These are phyloP conservation scores for Ricinus communis DNA, from an alignment of 345 rosid genomes.

Conservation along the genomic window DNA sequence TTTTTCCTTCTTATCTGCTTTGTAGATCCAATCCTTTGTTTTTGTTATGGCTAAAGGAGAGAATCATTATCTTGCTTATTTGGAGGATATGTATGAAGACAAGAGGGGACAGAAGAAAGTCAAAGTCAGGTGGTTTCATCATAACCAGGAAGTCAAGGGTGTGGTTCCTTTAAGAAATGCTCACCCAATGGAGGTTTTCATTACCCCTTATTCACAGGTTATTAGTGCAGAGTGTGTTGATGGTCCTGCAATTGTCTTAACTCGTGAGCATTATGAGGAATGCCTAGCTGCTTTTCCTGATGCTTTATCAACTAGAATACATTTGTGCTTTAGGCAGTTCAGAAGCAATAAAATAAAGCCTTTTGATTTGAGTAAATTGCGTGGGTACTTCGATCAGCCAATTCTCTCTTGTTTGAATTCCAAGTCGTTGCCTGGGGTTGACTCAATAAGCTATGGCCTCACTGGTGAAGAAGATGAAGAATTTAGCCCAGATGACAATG, in stretches of 20 bases:
- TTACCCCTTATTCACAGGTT: conserved; percentile 89
- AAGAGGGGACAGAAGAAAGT: conserved; percentile 90
- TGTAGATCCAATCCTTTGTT: conserved; percentile 87
- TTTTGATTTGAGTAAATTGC: conserved; percentile 79
- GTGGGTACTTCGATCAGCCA: conserved; percentile 82
- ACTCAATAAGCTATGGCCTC: conserved; percentile 39
- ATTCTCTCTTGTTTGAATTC: conserved; percentile 66
- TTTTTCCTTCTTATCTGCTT: conserved; percentile 14
- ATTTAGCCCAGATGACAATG: conserved; percentile 47
- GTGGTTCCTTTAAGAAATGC: conserved; percentile 61
- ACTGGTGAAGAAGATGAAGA: conserved; percentile 59
- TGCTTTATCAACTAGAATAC: conserved; percentile 56
- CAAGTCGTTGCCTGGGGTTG: conserved; percentile 41
- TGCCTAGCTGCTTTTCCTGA: conserved; percentile 62
- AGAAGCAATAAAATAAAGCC: conserved; percentile 74
- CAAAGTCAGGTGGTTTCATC: conserved; percentile 97
- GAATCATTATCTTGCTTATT: conserved; percentile 74
- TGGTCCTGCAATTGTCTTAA: conserved; percentile 82
- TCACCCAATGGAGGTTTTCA: conserved; percentile 91
- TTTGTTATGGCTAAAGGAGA: conserved; percentile 90
- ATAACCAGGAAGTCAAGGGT: conserved; percentile 83
- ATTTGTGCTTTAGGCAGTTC: conserved; percentile 83
- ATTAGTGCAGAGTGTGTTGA: conserved; percentile 96
- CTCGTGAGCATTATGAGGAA: conserved; percentile 72
- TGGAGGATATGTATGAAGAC: conserved; percentile 99